Conservation (phyloP, 257 asterid genomes). For the Fraxinus excelsior region DNA sequence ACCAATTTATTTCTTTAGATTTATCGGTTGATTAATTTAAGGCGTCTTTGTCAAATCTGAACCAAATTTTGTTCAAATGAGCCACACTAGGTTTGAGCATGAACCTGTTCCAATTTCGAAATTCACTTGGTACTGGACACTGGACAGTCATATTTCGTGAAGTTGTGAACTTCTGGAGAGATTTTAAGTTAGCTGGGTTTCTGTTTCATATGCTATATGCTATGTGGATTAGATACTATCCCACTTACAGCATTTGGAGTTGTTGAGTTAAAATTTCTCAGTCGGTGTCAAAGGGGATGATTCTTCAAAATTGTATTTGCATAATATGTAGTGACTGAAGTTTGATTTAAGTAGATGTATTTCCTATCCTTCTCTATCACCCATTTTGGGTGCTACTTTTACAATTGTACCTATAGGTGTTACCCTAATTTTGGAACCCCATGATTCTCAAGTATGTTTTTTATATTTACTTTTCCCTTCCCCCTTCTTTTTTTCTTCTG, state of each 20-base stretch:
- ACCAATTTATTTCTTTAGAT: neutral
- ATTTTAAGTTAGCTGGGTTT: neutral
- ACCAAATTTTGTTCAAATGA: neutral
- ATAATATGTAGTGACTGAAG: neutral
- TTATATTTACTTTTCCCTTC: neutral
- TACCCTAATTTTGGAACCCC: neutral
- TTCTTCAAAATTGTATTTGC: neutral
- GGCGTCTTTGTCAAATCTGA: neutral
- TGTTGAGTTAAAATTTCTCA: neutral
- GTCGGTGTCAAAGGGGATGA: neutral
- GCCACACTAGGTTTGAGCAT: neutral
- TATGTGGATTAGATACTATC: neutral
- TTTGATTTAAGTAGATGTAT: neutral
- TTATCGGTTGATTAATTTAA: neutral
- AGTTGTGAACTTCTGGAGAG: neutral
- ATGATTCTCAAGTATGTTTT: neutral
- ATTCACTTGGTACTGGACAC: neutral
- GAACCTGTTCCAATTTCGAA: neutral
- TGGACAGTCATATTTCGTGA: neutral
- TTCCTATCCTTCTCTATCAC: neutral
- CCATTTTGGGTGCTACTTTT: neutral
- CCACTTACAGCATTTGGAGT: neutral
- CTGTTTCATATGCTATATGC: neutral
- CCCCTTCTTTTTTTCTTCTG: neutral
- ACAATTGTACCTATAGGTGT: neutral